Conservation (phyloP, 352 stramenopile species). For the Phytophthora tentaculata region DNA sequence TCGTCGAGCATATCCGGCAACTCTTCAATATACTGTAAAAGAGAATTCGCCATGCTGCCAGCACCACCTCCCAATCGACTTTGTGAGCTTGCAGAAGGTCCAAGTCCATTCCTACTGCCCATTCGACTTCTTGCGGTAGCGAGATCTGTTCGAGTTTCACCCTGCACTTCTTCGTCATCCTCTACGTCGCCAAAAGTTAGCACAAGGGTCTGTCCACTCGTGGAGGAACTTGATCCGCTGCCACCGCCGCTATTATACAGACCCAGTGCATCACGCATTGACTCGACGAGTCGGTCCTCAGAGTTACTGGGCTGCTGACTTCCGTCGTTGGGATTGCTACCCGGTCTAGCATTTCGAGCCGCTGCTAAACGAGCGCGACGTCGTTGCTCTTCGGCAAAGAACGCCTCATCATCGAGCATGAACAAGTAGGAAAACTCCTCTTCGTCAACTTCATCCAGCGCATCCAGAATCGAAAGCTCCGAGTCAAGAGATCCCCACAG, state of each 20-base stretch:
- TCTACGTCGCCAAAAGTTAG: constrained; percentile 50
- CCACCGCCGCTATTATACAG: constrained; percentile 27
- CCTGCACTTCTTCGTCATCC: constrained; percentile 27
- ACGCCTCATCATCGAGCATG: constrained; percentile 71
- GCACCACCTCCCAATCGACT: constrained; percentile 15
- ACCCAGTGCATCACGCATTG: constrained; percentile 47
- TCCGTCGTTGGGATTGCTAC: constrained; percentile 17
- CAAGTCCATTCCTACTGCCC: constrained; percentile 15
- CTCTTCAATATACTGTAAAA: constrained; percentile 70
- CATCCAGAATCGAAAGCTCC: constrained; percentile 75
- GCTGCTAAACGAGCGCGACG: constrained; percentile 42
- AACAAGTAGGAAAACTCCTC: constrained; percentile 86
- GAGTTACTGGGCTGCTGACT: constrained; percentile 18
- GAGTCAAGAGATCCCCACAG: constrained; percentile 77
- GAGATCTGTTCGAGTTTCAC: constrained; percentile 5
- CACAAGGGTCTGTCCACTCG: constrained; percentile 43
- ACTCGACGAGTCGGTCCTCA: constrained; percentile 46
- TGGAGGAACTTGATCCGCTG: constrained; percentile 14
- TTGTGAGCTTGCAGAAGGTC: constrained; percentile 16
- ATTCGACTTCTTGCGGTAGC: constrained; percentile 9
- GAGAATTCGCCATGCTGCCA: constrained; percentile 34
- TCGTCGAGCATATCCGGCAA: constrained; percentile 59
- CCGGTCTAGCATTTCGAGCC: constrained; percentile 28
- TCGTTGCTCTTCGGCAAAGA: constrained; percentile 62
- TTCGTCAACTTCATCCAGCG: constrained; percentile 82